Evolutionary conservation across 257 asterid genomes (phyloP).

Genomic region (Ilex aquifolium): DNA sequence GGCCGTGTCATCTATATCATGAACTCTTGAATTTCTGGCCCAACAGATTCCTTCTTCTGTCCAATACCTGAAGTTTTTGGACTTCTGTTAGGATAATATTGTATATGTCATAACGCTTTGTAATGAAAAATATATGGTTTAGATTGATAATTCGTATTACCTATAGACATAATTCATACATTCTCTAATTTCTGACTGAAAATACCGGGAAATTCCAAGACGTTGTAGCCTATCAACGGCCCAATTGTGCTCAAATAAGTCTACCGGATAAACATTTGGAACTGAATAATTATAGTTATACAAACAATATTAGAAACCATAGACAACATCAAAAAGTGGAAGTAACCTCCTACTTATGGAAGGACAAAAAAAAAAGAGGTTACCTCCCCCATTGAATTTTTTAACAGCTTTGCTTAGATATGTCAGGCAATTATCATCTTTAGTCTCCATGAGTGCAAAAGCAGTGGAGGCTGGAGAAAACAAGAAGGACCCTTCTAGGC

Average conservation of each 20-base stretch:
- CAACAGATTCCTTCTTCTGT: slow-evolving; percentile 76
- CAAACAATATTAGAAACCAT: neutral
- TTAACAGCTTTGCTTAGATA: slow-evolving; percentile 41
- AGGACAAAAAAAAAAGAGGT: neutral
- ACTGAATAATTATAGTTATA: slow-evolving; percentile 22
- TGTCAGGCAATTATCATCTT: slow-evolving; percentile 56
- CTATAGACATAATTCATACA: slow-evolving; percentile 57
- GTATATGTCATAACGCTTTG: too few species aligned
- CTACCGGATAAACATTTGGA: slow-evolving; percentile 92
- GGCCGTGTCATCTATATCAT: slow-evolving; percentile 89
- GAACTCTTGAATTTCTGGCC: slow-evolving; percentile 70
- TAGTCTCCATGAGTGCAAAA: slow-evolving; percentile 68
- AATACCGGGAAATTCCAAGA: slow-evolving; percentile 71
- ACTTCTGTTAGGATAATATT: too few species aligned
- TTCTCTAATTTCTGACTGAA: slow-evolving; percentile 46
- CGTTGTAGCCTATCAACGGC: slow-evolving; percentile 68
- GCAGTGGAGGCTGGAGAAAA: slow-evolving; percentile 94
- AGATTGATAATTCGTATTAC: slow-evolving; percentile 17
- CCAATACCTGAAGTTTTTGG: slow-evolving; percentile 48
- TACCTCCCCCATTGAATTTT: slow-evolving; percentile 88
- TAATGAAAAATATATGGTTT: too few species aligned
- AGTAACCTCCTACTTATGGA: neutral
- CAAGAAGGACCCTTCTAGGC: slow-evolving; percentile 73
- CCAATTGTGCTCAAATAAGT: slow-evolving; percentile 87
- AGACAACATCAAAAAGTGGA: too few species aligned